Base-by-base conservation (phyloP, 768 basidiomycete species). In the Russula sp. region DNA sequence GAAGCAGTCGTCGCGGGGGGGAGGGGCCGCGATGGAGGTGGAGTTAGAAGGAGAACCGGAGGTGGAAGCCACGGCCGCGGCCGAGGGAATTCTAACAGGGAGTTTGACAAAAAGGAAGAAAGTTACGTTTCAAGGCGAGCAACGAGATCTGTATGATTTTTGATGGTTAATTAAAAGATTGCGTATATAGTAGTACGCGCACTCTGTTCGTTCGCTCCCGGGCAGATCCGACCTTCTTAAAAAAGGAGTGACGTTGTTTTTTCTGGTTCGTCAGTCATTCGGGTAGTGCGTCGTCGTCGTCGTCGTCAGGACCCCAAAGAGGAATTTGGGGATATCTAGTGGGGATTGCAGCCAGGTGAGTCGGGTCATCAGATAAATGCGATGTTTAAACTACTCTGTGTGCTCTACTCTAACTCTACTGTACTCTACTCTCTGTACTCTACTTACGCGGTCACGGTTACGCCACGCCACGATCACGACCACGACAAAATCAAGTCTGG, bases 91-190 rank as follows among this genome's bases (percentile, higher is more conserved):
- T 60, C 48, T 27, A 58, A 60, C 59, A 57, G 68, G 27, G 59
- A 63, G 49, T 73, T 68, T 72, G 3, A 82, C 81, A 75, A 86
- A 65, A 39, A 77, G 80, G 75, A 90, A 90, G 76, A 81, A 77
- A 60, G 89, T 91, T 1, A 85, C 80, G 2, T 91, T 91, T 72
- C 79, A 77, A 57, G 82, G 83, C 60, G 86, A 88, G 68, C 76
- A 78, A 62, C 84, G 83, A 35, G 89, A 89, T 65, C 66, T 90
- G 73, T 90, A 89, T 71, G 89, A 88, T 69, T 89, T 89, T 72
- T 57, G 57, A 57, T 37, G 10, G 10, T 52, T 89, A 75, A 81
- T 61, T 57, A 20, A 42, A 53, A n/a, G 18, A 39, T 59, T 62
- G 47, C 44, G 10, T 45, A 35, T 55, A 49, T 16, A 34, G 54